These are phyloP conservation scores for Bruguiera hainesii DNA, from an alignment of 441 rosid genomes.

Conservation along the genomic window DNA sequence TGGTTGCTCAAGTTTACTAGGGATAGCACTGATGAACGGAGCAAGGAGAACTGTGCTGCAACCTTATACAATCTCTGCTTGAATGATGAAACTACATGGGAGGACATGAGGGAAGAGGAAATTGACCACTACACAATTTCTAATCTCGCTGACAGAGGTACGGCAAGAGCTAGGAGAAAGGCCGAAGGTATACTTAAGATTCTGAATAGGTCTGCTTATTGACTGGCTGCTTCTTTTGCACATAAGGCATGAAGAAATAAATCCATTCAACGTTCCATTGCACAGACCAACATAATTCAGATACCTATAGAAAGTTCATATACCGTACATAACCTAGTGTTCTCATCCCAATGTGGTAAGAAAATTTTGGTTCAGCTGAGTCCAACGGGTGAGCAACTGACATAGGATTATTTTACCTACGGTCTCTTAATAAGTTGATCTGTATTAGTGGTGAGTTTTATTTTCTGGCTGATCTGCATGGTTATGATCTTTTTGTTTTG, in stretches of 20 bases:
- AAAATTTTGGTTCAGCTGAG: conserved; percentile 19
- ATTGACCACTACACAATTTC: conserved; percentile 47
- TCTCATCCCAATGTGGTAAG: not conserved
- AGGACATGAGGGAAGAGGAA: conserved; percentile 64
- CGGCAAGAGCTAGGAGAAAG: conserved; percentile 78
- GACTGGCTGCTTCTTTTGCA: conserved; percentile 40
- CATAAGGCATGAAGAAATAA: conserved; percentile 52
- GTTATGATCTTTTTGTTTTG: not conserved
- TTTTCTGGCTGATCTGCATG: not conserved
- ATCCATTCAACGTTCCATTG: not conserved
- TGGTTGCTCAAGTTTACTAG: conserved; percentile 57
- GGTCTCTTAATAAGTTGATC: not conserved
- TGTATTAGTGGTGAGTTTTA: conserved; percentile 5
- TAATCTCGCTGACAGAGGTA: conserved; percentile 61
- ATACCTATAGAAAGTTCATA: conserved; percentile 14
- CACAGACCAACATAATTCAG: conserved; percentile 13
- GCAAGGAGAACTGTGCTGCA: conserved; percentile 73
- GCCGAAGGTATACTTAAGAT: conserved; percentile 64
- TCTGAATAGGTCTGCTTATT: conserved; percentile 31
- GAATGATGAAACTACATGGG: conserved; percentile 56
- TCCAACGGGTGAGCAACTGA: conserved; percentile 5
- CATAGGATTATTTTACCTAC: not conserved
- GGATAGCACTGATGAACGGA: conserved; percentile 58
- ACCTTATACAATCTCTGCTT: conserved; percentile 61
- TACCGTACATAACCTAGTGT: conserved; percentile 1